Conservation (phyloP, 768 basidiomycete species). For the Auriscalpium vulgare region DNA sequence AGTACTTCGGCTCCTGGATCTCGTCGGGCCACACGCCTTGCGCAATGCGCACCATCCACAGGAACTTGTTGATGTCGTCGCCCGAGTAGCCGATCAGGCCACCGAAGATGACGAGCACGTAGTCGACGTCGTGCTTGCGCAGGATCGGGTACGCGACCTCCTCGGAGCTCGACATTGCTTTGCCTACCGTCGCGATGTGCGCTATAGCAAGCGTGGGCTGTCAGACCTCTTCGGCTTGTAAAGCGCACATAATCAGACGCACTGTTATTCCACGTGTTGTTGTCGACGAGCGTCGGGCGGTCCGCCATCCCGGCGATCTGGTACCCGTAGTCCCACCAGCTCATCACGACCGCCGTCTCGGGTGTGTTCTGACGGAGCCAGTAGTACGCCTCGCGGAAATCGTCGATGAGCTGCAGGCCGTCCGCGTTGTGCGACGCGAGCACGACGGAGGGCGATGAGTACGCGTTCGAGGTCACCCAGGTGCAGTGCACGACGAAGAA, state of each 20-base stretch:
- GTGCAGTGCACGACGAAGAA: slow-evolving; percentile 97
- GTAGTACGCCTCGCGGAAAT: slow-evolving; percentile 99
- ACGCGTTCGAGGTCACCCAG: slow-evolving; percentile 89
- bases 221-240: not conserved
- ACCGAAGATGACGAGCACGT: slow-evolving; percentile 95
- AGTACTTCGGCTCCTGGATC: slow-evolving; percentile 91
- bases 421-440: slow-evolving; percentile 72
- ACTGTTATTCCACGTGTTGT: slow-evolving; percentile 99
- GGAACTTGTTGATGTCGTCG: slow-evolving; percentile 99
- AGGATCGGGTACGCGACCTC: slow-evolving; percentile 97
- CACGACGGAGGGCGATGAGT: slow-evolving; percentile 97
- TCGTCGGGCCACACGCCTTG: slow-evolving; percentile 99
- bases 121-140: slow-evolving; percentile 94
- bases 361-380: slow-evolving; percentile 96
- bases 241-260: slow-evolving; percentile 25
- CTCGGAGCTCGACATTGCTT: slow-evolving; percentile 92
- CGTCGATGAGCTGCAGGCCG: slow-evolving; percentile 94
- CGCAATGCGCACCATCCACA: slow-evolving; percentile 96
- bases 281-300: slow-evolving; percentile 91
- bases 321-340: slow-evolving; percentile 99
- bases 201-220: slow-evolving; percentile 35
- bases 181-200: slow-evolving; percentile 97
- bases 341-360: slow-evolving; percentile 90
- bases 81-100: slow-evolving; percentile 95
- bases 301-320: slow-evolving; percentile 99